These are phyloP conservation scores for Arabis alpina DNA, from an alignment of 345 rosid genomes.

Conservation along the genomic window DNA sequence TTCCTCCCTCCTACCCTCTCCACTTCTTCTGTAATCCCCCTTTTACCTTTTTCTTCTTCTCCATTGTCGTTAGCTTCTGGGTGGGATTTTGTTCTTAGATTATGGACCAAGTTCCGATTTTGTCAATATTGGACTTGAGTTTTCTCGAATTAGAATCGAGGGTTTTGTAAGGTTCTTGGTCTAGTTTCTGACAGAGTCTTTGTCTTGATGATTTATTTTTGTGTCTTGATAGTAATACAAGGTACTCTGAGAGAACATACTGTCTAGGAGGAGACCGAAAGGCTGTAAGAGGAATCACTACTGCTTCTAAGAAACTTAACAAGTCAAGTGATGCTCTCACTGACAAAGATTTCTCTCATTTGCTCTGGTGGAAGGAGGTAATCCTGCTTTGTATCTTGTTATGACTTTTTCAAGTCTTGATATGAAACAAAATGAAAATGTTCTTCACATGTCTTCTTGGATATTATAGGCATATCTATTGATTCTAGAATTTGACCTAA, in stretches of 20 bases:
- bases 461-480: too few relatives aligned
- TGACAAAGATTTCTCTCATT: slow-evolving; percentile 73
- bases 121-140: neutral
- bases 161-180: slow-evolving; percentile 9
- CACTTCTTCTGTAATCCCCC: slow-evolving; percentile 50
- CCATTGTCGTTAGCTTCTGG: too few relatives aligned
- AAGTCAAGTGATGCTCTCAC: slow-evolving; percentile 46
- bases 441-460: neutral
- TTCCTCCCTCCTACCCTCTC: slow-evolving; percentile 48
- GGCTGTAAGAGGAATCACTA: slow-evolving; percentile 48
- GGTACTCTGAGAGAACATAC: slow-evolving; percentile 44
- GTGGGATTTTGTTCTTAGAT: too few relatives aligned
- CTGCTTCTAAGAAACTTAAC: slow-evolving; percentile 59
- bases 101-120: neutral
- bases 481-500: neutral
- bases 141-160: neutral
- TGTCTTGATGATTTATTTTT: slow-evolving; percentile 4
- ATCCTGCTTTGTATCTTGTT: slow-evolving; percentile 5
- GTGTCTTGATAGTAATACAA: slow-evolving; percentile 38
- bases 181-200: slow-evolving; percentile 3
- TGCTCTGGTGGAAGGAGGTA: slow-evolving; percentile 96
- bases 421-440: neutral
- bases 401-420: neutral
- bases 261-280: slow-evolving; percentile 62
- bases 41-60: neutral